Evolutionary conservation across 2,329 filamentous ascomycete genomes (phyloP).

Genomic region (Alternaria angustiovoidea): DNA sequence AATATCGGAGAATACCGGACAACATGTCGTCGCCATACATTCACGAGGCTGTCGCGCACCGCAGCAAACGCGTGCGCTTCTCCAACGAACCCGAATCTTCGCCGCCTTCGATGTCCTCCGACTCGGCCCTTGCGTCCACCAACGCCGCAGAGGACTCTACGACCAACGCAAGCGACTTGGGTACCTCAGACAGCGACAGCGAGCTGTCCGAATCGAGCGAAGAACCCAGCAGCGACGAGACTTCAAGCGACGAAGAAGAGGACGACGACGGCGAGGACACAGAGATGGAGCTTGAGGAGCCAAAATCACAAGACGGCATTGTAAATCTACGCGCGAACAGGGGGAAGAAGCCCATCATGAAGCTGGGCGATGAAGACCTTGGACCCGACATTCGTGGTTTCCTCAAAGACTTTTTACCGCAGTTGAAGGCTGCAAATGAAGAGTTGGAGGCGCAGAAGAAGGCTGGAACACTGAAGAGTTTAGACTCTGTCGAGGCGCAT

Average conservation of each 20-base stretch:
- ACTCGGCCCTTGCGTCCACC: constrained; percentile 29
- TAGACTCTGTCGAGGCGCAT: constrained; percentile 35
- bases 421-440: constrained; percentile 54
- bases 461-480: constrained; percentile 49
- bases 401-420: constrained; percentile 54
- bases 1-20: background rate
- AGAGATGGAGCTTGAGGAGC: constrained; percentile 13
- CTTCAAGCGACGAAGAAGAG: constrained; percentile 40
- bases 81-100: constrained; percentile 29
- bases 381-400: constrained; percentile 44
- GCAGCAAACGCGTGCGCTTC: constrained; percentile 38
- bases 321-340: constrained; percentile 42
- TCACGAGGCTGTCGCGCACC: constrained; percentile 17
- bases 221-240: constrained; percentile 50
- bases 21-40: constrained; percentile 26
- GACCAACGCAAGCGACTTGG: constrained; percentile 29
- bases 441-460: constrained; percentile 52
- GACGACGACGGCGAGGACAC: constrained; percentile 26
- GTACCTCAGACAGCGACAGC: constrained; percentile 33
- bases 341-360: constrained; percentile 45
- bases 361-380: constrained; percentile 32
- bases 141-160: constrained; percentile 24
- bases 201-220: constrained; percentile 47
- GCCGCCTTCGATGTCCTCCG: constrained; percentile 31
- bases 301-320: constrained; percentile 20